A percentile compares a stretch with the other conserved stretches of the same genome.
Evolutionary conservation across 148 eudicot species (phyloP).

Genomic region (Cornus controversa): DNA sequence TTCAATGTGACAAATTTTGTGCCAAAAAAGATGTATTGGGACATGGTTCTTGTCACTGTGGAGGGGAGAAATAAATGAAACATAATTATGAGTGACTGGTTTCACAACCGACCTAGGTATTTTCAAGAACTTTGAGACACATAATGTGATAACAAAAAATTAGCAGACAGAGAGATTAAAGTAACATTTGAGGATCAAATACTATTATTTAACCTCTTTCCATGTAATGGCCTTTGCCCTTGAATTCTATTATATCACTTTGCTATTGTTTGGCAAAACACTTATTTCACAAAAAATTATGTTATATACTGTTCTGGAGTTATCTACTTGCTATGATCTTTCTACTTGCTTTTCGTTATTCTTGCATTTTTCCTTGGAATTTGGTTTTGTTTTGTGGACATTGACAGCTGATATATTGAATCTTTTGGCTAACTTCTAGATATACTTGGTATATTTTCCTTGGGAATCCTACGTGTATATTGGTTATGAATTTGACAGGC

Average conservation of each 20-base stretch:
- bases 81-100: too few relatives aligned
- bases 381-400: background rate
- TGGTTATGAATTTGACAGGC: slow-evolving; percentile 13
- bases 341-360: background rate
- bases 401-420: background rate
- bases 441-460: background rate
- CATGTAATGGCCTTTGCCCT: background rate
- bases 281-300: background rate
- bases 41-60: too few relatives aligned
- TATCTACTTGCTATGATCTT: background rate
- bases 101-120: background rate
- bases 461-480: background rate
- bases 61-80: too few relatives aligned
- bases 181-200: background rate
- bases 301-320: background rate
- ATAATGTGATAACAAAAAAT: background rate
- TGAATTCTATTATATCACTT: background rate
- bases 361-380: background rate
- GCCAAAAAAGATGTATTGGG: too few relatives aligned
- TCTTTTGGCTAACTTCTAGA: background rate
- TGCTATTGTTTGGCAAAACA: background rate
- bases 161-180: background rate
- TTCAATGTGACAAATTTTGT: too few relatives aligned
- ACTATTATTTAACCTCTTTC: background rate
- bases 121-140: background rate